A percentile compares a stretch with the other conserved stretches of the same genome.
Evolutionary conservation across 805 yeast genomes (phyloP).

Genomic region (Schwanniomyces yamadae): DNA sequence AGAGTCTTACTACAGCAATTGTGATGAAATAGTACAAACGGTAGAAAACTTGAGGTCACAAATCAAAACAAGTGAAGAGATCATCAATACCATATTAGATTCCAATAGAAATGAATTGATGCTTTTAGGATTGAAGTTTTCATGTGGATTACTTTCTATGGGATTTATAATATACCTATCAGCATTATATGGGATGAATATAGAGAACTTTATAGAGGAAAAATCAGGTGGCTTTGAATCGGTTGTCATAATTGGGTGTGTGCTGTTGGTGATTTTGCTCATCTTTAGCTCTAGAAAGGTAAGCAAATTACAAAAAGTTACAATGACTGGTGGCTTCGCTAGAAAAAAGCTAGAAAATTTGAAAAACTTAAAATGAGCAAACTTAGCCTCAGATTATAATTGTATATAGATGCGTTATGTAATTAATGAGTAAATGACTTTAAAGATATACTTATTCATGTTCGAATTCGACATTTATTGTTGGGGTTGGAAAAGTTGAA

Average conservation of each 20-base stretch:
- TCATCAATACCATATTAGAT: constrained; percentile 87
- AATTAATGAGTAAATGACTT: constrained; percentile 1
- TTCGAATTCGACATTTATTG: constrained; percentile 30
- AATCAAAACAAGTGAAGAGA: constrained; percentile 90
- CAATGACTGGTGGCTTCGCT: constrained; percentile 53
- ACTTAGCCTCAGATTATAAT: not conserved
- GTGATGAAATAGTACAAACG: constrained; percentile 92
- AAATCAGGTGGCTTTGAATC: constrained; percentile 62
- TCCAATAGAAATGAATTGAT: constrained; percentile 91
- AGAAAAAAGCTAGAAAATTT: constrained; percentile 6
- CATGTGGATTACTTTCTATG: constrained; percentile 78
- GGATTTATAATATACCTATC: constrained; percentile 81
- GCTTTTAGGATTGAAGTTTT: constrained; percentile 80
- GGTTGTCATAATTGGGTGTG: constrained; percentile 43
- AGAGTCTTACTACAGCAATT: constrained; percentile 86
- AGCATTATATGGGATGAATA: constrained; percentile 92
- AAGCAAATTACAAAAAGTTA: constrained; percentile 67
- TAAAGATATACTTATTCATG: constrained; percentile 9
- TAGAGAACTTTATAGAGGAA: constrained; percentile 89
- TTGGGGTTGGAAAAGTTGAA: constrained; percentile 21
- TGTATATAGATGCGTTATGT: not conserved
- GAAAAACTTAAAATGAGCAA: not conserved
- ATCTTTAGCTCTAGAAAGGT: constrained; percentile 55
- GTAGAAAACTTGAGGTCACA: constrained; percentile 76
- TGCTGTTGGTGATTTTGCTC: constrained; percentile 47